Evolutionary conservation across 1,284 basidiomycete genomes (phyloP), one percentile per base, ranked within the genome.

Genomic region (Fomitopsis betulina): DNA sequence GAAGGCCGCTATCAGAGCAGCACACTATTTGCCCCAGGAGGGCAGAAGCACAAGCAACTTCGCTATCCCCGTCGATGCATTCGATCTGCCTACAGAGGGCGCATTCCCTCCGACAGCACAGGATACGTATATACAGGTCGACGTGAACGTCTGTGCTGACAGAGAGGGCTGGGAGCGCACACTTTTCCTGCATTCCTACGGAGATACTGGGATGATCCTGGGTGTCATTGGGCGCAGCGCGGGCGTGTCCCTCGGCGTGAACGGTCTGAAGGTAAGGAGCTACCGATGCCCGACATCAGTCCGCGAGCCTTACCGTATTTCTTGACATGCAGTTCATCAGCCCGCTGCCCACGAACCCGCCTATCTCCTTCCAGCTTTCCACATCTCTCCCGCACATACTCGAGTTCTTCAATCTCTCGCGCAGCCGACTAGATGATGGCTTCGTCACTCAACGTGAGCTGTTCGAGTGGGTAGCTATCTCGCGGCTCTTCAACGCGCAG

Each of bases 201-300:
- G 87, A 2, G 87, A 89, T 63, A 71, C 88, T 6, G 83, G 83
- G 0, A 86, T 88, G 80, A 85, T 89, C 21, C 68, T 89, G 51
- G 79, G 81, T 13, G 65, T 83, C 6, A 68, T 88, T 15, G 79
- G 76, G 4, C 75, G 76, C 45, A 80, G 79, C 52, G 72, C 73
- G 43, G 83, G 85, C 1, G 63, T 89, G 5, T 68, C 71, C 0
- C 67, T 86, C 1, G 80, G 81, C 8, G 70, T 70, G 32, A 76
- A 80, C 49, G 87, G 87, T 0, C 67, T 89, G 21, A 85, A 81
- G 76, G 87, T 87, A 43, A 17, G n/a, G 23, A 23, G 5, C 25
- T n/a, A 3, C 13, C 25, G 17, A 69, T 66, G n/a, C 19, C 9
- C 8, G 27, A 0, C 39, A 3, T n/a, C 12, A 23, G 53, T 37